Conservation (phyloP, 805 yeast species). For the Zygoascus flipseniorum region DNA sequence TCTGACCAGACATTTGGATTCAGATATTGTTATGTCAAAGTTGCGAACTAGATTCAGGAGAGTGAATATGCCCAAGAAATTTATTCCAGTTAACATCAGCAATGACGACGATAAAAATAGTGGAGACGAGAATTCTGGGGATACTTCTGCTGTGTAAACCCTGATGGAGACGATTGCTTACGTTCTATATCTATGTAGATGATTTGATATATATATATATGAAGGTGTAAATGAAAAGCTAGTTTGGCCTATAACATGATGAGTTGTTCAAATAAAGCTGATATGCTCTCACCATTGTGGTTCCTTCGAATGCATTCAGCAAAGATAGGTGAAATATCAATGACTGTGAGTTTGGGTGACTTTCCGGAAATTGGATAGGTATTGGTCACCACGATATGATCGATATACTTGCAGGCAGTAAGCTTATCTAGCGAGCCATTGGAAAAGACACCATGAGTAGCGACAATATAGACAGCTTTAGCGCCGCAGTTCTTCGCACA, state of each 20-base stretch:
- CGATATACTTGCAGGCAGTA: constrained; percentile 72
- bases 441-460: constrained; percentile 92
- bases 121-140: not conserved
- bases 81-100: constrained; percentile 22
- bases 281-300: constrained; percentile 95
- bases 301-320: constrained; percentile 99
- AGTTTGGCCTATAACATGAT: constrained; percentile 32
- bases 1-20: constrained; percentile 86
- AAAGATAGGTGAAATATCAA: constrained; percentile 89
- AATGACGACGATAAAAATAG: not conserved
- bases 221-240: not conserved
- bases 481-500: constrained; percentile 95
- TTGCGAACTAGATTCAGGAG: constrained; percentile 74
- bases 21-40: constrained; percentile 78
- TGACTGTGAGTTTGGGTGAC: constrained; percentile 66
- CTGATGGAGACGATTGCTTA: too few species aligned
- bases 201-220: not conserved
- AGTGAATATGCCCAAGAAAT: constrained; percentile 72
- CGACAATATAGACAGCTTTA: constrained; percentile 76
- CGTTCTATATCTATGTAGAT: not conserved
- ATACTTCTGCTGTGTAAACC: not conserved
- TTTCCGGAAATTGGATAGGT: constrained; percentile 76
- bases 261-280: constrained; percentile 83
- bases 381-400: constrained; percentile 89
- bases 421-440: constrained; percentile 77